A percentile compares a stretch with the other conserved stretches of the same genome.
phyloP scores from a whole-genome alignment of 768 basidiomycete genomes.

The Leucosporidium yakuticum region DNA sequence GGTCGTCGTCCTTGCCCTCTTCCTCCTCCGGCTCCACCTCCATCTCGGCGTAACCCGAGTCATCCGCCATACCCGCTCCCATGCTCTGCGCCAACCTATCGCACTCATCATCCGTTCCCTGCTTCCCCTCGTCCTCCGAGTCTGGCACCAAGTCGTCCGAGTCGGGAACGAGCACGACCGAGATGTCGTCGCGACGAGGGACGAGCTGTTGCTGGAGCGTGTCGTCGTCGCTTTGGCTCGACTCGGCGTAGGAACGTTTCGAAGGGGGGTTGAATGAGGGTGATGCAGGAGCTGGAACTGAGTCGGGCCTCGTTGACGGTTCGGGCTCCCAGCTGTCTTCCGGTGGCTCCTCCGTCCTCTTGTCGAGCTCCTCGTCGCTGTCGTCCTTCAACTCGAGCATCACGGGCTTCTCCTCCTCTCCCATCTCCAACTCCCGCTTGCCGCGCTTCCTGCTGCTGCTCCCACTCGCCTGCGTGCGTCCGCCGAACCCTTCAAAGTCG shows the following conservation, averaged over 20 bases:
- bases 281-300: not conserved
- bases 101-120: not conserved
- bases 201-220: not conserved
- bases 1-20: too few relatives aligned
- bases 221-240: not conserved
- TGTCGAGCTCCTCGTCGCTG: not conserved
- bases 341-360: not conserved
- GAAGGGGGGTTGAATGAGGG: not conserved
- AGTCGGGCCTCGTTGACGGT: not conserved
- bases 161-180: not conserved
- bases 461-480: not conserved
- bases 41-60: conserved; percentile 1
- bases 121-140: not conserved
- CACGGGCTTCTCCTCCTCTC: not conserved
- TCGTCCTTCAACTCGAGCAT: too few relatives aligned
- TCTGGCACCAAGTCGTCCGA: not conserved
- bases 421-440: not conserved
- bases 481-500: not conserved
- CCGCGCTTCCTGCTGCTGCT: not conserved
- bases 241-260: not conserved
- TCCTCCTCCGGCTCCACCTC: not conserved
- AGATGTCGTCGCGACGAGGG: not conserved
- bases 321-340: not conserved
- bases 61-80: not conserved
- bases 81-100: not conserved